These are phyloP conservation scores for Podaxis sp. DNA, from an alignment of 768 basidiomycete species.

Conservation along the genomic window DNA sequence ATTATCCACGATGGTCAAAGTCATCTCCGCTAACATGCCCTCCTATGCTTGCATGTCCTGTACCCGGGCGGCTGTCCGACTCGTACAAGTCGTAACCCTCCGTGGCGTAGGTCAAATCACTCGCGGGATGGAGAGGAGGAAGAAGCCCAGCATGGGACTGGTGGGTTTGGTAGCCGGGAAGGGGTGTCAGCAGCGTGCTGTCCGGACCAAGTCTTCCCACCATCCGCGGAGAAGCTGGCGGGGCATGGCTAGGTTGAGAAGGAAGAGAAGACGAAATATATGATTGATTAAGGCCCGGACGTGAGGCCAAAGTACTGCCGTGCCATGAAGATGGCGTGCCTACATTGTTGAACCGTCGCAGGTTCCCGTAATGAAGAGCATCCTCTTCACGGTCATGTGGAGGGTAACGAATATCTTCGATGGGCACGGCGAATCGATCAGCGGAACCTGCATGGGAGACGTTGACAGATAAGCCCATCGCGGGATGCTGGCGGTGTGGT, in stretches of 20 bases:
- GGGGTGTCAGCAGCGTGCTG: conserved; percentile 70
- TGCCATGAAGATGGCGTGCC: conserved; percentile 12
- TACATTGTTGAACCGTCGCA: conserved; percentile 10
- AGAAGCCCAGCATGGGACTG: conserved; percentile 19
- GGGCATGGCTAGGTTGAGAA: conserved; percentile 22
- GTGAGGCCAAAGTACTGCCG: conserved; percentile 8
- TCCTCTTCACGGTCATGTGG: conserved; percentile 11
- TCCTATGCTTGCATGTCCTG: conserved; percentile 33
- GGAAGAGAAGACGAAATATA: conserved; percentile 16
- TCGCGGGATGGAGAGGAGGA: conserved; percentile 28
- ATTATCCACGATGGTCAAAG: conserved; percentile 18
- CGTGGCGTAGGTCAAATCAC: conserved; percentile 22
- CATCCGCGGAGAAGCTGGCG: conserved; percentile 23
- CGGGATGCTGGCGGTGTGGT: conserved; percentile 19
- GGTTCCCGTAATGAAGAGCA: conserved; percentile 8
- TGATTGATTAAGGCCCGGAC: conserved; percentile 2
- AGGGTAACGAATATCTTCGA: conserved; percentile 13
- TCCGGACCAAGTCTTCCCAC: conserved; percentile 50
- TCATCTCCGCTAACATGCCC: conserved; percentile 28
- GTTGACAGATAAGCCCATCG: conserved; percentile 13
- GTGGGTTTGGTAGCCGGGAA: conserved; percentile 50
- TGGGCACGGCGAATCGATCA: conserved; percentile 11
- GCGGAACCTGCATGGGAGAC: conserved; percentile 11
- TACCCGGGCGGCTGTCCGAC: conserved; percentile 37
- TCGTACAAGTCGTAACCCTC: conserved; percentile 34